Base-by-base conservation (phyloP, 1,139 yeast genomes). In the Taiozyma sp. region DNA sequence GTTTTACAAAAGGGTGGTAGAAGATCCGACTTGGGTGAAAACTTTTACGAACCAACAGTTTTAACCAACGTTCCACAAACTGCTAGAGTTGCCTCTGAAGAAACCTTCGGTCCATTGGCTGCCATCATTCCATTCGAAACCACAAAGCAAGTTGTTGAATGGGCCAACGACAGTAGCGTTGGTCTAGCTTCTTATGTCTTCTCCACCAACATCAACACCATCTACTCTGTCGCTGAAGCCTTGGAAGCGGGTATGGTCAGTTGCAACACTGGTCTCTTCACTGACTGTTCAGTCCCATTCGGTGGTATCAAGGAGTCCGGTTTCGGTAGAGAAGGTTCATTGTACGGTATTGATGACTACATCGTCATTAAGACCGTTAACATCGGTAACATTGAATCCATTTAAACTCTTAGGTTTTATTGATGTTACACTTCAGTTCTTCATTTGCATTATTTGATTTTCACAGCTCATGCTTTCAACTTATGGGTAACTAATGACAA, bases 91-190 rank as follows among this genome's bases (percentile, higher is more conserved):
- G 73, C 81, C 52, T 63, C 70, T 34, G 95, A 88, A 60, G 97
- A 90, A 70, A 88, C 95, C 1, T 90, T 90, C 66, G 97, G 97
- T 13, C 97, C 97, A 6, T 74, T 90, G 45, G 95, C 93, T 49
- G 93, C 95, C 1, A 68, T 90, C 42, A 77, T 86, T 56, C 77
- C 79, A 55, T 85, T 89, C 66, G 71, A 74, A 16, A 68, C 80
- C 29, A 83, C 81, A 47, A 87, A 85, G 51, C 88, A 88, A 62
- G 97, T 83, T 13, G 67, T 90, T 39, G 68, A 67, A 32, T 68
- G 75, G 60, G 95, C 96, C 32, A 90, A 90, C 67, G 77, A 78
- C 56, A 79, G 84, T 14, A 78, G 75, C 26, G 85, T 80, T 43
- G 96, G 95, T 41, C 74, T 88, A 50, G 95, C 95, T 5, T 83